Evolutionary conservation across 2,329 filamentous ascomycete species (phyloP), one percentile per base, ranked within the genome.

Genomic region (Metarhizium rileyi): DNA sequence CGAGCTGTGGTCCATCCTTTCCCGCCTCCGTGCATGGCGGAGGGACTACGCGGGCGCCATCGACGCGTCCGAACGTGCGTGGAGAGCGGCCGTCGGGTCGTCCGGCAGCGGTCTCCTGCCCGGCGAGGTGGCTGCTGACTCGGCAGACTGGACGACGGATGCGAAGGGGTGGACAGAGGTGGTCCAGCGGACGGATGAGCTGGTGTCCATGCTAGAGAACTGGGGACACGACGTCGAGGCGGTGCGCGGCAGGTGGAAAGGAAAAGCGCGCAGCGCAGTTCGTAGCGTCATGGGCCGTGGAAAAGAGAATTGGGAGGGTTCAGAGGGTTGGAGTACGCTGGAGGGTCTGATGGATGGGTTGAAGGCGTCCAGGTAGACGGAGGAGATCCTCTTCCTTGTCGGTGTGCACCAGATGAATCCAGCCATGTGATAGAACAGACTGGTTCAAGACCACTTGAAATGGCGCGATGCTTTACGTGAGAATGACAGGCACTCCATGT

Each of bases 1-100:
- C 0, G 78, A 83, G 25, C 78, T 95, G 1, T 97, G 90, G 89
- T 74, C 77, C 2, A 70, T 94, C 0, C 74, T 94, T 0, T 77
- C 83, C 0, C 80, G 82, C 5, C 72, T 94, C 16, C 81, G 87
- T 4, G 73, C 84, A 14, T 96, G 89, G 81, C 78, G 82, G 7
- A 69, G 78, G 3, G 84, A 87, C 48, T 86, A 84, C 1, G 68
- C 71, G 0, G 83, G 82, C 2, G 87, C 90, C 4, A 74, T 97
- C 1, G 86, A 90, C 5, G 88, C 87, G 1, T 81, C 90, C 27
- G 93, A 97, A 68, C 90, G 91, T 62, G 88, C 85, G 0, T 98
- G 91, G 90, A 79, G 93, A 2, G 81, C 86, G 0, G 79, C 84
- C 0, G 71, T 77, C 0, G 72, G 75, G 46, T 68, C 78, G 57